Evolutionary conservation across 1,284 basidiomycete genomes (phyloP), one percentile per base, ranked within the genome.

Genomic region (Trichosporon coremiiforme): DNA sequence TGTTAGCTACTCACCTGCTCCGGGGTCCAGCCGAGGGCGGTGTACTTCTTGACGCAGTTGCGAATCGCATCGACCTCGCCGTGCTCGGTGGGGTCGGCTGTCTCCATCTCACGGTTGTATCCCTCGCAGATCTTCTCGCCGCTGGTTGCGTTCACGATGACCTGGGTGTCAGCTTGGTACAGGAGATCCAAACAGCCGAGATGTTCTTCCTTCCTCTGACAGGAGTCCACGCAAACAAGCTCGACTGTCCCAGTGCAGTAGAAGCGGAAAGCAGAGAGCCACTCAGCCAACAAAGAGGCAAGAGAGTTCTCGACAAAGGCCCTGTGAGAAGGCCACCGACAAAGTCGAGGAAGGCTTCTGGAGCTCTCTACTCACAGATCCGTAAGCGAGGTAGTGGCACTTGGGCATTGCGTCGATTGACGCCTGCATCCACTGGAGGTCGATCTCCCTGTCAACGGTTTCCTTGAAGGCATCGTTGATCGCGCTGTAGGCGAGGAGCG

Each of bases 371-470:
- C 65, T 38, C 33, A 66, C 65, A 31, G 50, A 55, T 17, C 65
- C 65, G 15, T 66, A 66, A 1, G 65, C 50, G 9, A 55, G 50
- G 33, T 55, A 66, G 50, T 55, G 68, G 10, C 68, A 67, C 20
- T 71, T 71, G 15, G 72, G 60, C 68, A 74, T 71, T 12, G 68
- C 69, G 9, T 68, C 60, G 20, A 66, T 69, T 9, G 73, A 71
- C 41, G 31, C 67, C 15, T 68, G 62, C 64, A 74, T 65, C 73
- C 73, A 74, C 35, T 55, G 36, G 10, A 38, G 50, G 65, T 66
- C 65, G 4, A 38, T 35, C 33, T 55, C 65, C 10, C 7, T 31
- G 31, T 33, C 31, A 31, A 62, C 31, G 5, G 1, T 10, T 31
- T 62, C 57, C 29, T 33, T 33, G 17, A 7, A 9, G 15, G 33